Evolutionary conservation across 495 filamentous ascomycete species (phyloP), one percentile per base, ranked within the genome.

Genomic region (Talaromyces stipitatus): DNA sequence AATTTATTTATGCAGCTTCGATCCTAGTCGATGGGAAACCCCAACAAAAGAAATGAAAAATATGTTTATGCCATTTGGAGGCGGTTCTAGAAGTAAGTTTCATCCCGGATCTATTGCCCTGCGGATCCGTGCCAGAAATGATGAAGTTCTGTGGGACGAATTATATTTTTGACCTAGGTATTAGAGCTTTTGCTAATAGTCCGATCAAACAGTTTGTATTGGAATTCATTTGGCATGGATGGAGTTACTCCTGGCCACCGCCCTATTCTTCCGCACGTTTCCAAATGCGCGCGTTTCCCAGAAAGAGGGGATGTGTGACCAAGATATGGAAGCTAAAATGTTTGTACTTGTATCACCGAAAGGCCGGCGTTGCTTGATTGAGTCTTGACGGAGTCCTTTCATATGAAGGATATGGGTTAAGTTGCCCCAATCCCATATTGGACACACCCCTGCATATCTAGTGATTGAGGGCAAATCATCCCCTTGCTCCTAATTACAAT

Each of bases 41-140:
- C 69, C 74, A 0, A 78, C 77, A 0, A 73, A 72, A 43, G 72
- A 62, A 11, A 82, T 82, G 77, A 82, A 79, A 55, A 71, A 81
- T 32, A 68, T 72, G 5, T 80, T 77, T 12, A 61, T 82, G 54
- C 69, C 79, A 0, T 85, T 81, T 61, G 79, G 82, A 1, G 79
- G 69, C 16, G 82, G 80, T 7, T 69, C 66, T 22, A 68, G 76
- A 30, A 66, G 72, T 71, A 54, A 59, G 66, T 68, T n/a, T n/a
- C n/a, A n/a, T n/a, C n/a, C n/a, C n/a, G n/a, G n/a, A n/a, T n/a
- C n/a, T n/a, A n/a, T n/a, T n/a, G n/a, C n/a, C n/a, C n/a, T n/a
- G n/a, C n/a, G n/a, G n/a, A n/a, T n/a, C n/a, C n/a, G n/a, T n/a
- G n/a, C n/a, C n/a, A n/a, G n/a, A n/a, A n/a, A n/a, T n/a, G n/a